Base-by-base conservation (phyloP, 345 rosid genomes). In the Microthlaspi erraticum region DNA sequence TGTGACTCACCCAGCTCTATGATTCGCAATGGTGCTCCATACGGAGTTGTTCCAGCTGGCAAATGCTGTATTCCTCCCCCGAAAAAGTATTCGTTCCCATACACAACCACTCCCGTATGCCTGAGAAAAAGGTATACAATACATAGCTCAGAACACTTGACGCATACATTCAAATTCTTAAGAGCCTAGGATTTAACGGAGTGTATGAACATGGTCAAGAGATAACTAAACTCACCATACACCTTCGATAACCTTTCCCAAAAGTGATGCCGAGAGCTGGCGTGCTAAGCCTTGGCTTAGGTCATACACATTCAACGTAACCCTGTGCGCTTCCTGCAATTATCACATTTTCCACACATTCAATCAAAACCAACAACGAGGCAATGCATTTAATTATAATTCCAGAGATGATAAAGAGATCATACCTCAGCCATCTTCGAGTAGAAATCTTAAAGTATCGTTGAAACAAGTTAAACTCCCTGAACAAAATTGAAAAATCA, bases 231-330 rank as follows among this genome's bases (percentile, higher is more conserved):
- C 88, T 81, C 69, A 94, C 99, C 97, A 94, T 32, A 94, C 91
- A 42, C 90, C 99, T 71, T 94, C 99, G 60, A 94, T 83, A 38
- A 78, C 85, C 78, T 89, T 91, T 32, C 99, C 99, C 77, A 91
- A 61, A 53, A 94, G 85, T 8, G 93, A 41, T 1, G 74, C 78
- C 6, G 99, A 94, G 45, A 94, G 95, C 68, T 91, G 95, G 11
- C 88, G 93, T 0, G 99, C 99, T 48, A 94, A 83, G 56, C 99
- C 99, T 77, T 83, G 89, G 85, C 99, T 94, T 29, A 94, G 83
- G 55, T 94, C 99, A 64, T 94, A 91, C 23, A 94, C 88, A 60
- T 91, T 82, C 86, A 94, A 81, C 3, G 82, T 68, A 14, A 94
- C 95, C 81, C 37, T 81, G 74, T 85, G 76, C 52, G 92, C 85